phyloP scores from a whole-genome alignment of 495 filamentous ascomycete species.

The Trichoderma virens region DNA sequence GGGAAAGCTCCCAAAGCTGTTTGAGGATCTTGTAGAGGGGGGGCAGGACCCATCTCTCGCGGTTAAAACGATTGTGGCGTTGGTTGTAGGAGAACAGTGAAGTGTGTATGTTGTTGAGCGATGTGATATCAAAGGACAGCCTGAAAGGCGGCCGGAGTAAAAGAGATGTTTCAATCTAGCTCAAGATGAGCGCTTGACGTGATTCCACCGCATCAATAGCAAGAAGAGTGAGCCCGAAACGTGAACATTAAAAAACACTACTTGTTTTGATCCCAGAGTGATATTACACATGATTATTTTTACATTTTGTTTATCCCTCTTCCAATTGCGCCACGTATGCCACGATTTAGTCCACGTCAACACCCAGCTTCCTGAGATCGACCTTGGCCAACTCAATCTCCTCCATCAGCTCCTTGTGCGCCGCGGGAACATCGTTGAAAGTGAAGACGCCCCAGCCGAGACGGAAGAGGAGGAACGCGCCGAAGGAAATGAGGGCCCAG shows the following conservation, averaged over 20 bases:
- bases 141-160: neutral
- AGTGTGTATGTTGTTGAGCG: neutral
- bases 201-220: neutral
- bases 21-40: slow-evolving; percentile 42
- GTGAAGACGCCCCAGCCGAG: slow-evolving; percentile 87
- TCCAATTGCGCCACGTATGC: neutral
- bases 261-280: neutral
- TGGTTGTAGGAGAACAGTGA: slow-evolving; percentile 35
- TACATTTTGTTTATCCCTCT: neutral
- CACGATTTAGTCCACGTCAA: slow-evolving; percentile 55
- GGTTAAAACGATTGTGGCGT: slow-evolving; percentile 42
- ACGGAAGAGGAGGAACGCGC: slow-evolving; percentile 85
- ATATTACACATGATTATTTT: neutral
- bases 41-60: slow-evolving; percentile 43
- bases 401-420: slow-evolving; percentile 80
- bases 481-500: slow-evolving; percentile 86
- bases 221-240: neutral
- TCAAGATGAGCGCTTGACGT: neutral
- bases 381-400: slow-evolving; percentile 64
- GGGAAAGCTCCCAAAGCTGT: slow-evolving; percentile 42
- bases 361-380: slow-evolving; percentile 60
- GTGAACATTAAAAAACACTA: neutral
- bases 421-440: slow-evolving; percentile 92
- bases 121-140: neutral
- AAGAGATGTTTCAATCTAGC: neutral